Conservation (phyloP, 257 asterid species). For the Leptodermis oblonga region DNA sequence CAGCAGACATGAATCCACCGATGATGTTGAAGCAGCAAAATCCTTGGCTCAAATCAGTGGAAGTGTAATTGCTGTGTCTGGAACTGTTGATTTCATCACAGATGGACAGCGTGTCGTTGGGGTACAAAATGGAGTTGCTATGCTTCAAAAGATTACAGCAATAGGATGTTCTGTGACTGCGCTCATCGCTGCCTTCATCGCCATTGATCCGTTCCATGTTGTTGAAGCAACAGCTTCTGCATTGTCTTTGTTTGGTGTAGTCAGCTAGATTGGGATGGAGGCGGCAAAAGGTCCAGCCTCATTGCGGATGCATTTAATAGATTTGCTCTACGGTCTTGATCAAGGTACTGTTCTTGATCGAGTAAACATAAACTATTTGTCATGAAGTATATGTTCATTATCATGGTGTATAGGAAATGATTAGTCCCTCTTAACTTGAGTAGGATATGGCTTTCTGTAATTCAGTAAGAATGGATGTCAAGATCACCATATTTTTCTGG, state of each 20-base stretch:
- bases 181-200: constrained; percentile 73
- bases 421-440: not conserved
- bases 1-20: constrained; percentile 58
- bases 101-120: constrained; percentile 67
- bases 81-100: constrained; percentile 70
- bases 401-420: not conserved
- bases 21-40: constrained; percentile 76
- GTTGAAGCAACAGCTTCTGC: constrained; percentile 85
- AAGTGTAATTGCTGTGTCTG: constrained; percentile 68
- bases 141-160: constrained; percentile 86
- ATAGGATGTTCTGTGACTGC: constrained; percentile 91
- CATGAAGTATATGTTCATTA: constrained; percentile 1
- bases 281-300: constrained; percentile 81
- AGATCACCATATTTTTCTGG: not conserved
- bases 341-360: constrained; percentile 33
- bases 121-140: constrained; percentile 64
- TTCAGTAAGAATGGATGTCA: not conserved
- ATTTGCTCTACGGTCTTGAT: constrained; percentile 58
- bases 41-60: constrained; percentile 51
- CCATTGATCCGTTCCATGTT: constrained; percentile 50
- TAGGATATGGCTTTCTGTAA: not conserved
- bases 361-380: constrained; percentile 31
- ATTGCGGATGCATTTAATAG: constrained; percentile 59
- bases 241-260: constrained; percentile 69
- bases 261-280: constrained; percentile 59